A percentile compares a stretch with the other conserved stretches of the same genome.
Conservation (phyloP, 768 basidiomycete genomes). For the Leccinum rimulosum region DNA sequence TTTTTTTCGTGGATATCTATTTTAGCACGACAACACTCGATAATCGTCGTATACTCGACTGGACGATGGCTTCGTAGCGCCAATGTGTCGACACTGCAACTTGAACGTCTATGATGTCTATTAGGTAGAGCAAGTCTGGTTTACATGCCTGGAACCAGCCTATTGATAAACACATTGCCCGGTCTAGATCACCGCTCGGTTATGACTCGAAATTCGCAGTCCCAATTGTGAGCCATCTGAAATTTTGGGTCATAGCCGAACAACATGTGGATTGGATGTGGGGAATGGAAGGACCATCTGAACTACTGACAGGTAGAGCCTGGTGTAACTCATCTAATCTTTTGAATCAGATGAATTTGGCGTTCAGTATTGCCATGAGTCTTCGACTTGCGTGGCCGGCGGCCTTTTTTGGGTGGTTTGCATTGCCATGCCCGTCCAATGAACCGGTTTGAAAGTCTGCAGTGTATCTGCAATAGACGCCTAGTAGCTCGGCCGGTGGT, state of each 20-base stretch:
- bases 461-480: no score
- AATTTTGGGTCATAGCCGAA: background rate
- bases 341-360: no score
- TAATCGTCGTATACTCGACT: background rate
- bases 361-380: no score
- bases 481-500: no score
- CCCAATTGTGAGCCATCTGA: background rate
- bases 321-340: no score
- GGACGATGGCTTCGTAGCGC: background rate
- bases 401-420: no score
- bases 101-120: background rate
- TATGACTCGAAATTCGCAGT: background rate
- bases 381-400: no score
- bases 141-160: background rate
- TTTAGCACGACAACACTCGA: background rate
- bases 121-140: slow-evolving; percentile 5
- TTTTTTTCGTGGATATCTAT: background rate
- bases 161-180: background rate
- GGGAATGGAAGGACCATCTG: no score
- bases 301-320: no score
- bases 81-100: background rate
- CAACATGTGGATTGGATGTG: no score
- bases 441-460: no score
- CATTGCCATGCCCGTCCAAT: no score
- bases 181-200: background rate